Evolutionary conservation across 768 basidiomycete species (phyloP), one percentile per base, ranked within the genome.

Genomic region (Naganishia onofrii): DNA sequence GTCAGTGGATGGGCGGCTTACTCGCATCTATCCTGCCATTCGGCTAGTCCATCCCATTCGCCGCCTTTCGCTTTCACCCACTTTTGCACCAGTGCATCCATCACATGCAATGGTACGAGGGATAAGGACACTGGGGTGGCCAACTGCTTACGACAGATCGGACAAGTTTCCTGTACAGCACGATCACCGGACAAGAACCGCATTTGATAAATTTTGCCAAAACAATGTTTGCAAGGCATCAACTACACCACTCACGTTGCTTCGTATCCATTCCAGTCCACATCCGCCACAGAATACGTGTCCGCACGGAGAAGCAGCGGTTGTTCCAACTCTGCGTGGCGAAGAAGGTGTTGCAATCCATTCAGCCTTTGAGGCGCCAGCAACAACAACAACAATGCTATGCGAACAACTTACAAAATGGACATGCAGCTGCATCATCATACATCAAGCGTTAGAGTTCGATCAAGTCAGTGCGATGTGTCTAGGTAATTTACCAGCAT

Each of bases 221-320:
- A 4, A 36, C 12, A 1, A 31, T 5, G 28, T 10, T 1, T 8
- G 34, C 7, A 32, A 17, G 36, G 36, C 36, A 15, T 34, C 26
- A 32, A 28, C 31, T n/a, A 3, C 7, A 36, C 1, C 4, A 44
- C 60, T 53, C 36, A 51, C 69, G 23, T 70, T 31, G 10, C 38
- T 26, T 42, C 32, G 2, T 4, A 70, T 55, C 69, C 69, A 70
- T 23, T 55, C 51, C 31, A 58, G 36, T 1, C 34, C 69, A 31
- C 69, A 70, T 51, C 48, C 44, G 15, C 48, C 58, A 54, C 69
- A 70, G 7, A 70, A 32, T 23, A 60, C 36, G 51, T 70, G 69
- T 19, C 69, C 69, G 34, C 69, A 70, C 5, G 69, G 60, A 10
- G 44, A 48, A 17, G 60, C 60, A n/a, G 69, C 69, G 60, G 31